Evolutionary conservation across 495 filamentous ascomycete species (phyloP).

Genomic region (Hyaloscypha hepaticicola): DNA sequence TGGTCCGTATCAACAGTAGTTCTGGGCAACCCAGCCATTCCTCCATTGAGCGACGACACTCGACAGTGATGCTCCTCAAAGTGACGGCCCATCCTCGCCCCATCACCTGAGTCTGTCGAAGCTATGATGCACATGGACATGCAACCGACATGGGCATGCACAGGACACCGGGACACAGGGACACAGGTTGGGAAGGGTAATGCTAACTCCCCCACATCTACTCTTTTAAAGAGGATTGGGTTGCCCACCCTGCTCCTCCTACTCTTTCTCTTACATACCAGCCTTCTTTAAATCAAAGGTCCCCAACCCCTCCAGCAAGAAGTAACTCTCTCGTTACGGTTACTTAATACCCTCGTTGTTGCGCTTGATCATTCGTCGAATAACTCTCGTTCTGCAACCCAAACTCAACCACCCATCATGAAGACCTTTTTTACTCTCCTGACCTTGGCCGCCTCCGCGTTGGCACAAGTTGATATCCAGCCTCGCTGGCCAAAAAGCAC

Average conservation of each 20-base stretch:
- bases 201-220: neutral
- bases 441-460: constrained; percentile 30
- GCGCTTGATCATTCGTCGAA: constrained; percentile 18
- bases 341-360: constrained; percentile 33
- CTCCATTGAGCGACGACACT: no score
- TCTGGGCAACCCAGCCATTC: no score
- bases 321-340: constrained; percentile 37
- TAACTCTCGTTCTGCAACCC: constrained; percentile 20
- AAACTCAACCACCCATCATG: constrained; percentile 32
- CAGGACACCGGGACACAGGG: neutral
- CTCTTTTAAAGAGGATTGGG: constrained; percentile 18
- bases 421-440: constrained; percentile 31
- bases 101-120: no score
- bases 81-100: no score
- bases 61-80: no score
- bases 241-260: constrained; percentile 20
- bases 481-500: constrained; percentile 15
- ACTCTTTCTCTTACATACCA: constrained; percentile 24
- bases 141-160: neutral
- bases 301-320: constrained; percentile 23
- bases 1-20: no score
- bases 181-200: neutral
- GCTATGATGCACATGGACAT: neutral
- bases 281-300: constrained; percentile 22
- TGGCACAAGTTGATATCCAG: constrained; percentile 19